Evolutionary conservation across 768 basidiomycete species (phyloP).

Genomic region (Amanita inopinata): DNA sequence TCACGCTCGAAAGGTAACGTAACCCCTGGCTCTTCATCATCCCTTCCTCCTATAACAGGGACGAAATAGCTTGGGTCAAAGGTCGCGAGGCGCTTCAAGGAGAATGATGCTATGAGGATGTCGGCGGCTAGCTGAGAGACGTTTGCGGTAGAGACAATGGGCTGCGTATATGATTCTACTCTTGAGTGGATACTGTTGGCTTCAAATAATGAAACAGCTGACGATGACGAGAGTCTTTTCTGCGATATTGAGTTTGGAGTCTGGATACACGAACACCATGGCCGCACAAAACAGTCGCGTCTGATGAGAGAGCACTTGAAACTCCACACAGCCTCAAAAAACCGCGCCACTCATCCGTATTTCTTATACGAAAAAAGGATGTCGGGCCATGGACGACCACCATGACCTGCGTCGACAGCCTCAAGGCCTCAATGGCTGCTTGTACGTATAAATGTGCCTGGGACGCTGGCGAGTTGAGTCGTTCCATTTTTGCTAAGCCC

Average conservation of each 20-base stretch:
- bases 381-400: no score
- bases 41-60: conserved; percentile 66
- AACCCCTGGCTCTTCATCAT: conserved; percentile 48
- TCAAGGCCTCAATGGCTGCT: no score
- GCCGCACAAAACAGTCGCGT: neutral
- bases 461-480: no score
- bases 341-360: no score
- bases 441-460: no score
- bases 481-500: no score
- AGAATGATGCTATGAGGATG: conserved; percentile 58
- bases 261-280: conserved; percentile 7
- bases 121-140: conserved; percentile 73
- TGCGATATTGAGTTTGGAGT: conserved; percentile 1
- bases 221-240: conserved; percentile 8
- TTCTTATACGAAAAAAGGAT: no score
- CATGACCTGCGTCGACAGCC: no score
- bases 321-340: no score
- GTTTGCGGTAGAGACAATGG: conserved; percentile 74
- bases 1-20: conserved; percentile 71
- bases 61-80: conserved; percentile 55
- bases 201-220: neutral
- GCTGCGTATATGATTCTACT: conserved; percentile 23
- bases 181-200: neutral
- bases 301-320: no score
- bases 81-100: conserved; percentile 48